Evolutionary conservation across 306 rosid species (phyloP).

Genomic region (Notholithocarpus densiflorus): DNA sequence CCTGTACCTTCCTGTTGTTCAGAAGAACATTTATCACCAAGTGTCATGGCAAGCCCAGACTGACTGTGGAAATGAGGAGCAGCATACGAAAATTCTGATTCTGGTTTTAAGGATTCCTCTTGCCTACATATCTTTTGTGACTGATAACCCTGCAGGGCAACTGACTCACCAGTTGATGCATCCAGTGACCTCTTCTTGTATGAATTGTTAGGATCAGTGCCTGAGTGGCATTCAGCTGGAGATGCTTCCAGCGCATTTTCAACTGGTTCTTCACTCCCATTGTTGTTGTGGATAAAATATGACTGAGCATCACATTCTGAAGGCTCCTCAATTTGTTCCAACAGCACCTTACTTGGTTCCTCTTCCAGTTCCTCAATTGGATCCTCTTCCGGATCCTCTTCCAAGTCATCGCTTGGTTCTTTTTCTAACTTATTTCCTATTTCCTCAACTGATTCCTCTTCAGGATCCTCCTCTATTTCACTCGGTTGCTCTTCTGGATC

Average conservation of each 20-base stretch:
- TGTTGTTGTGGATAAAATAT: too few species aligned
- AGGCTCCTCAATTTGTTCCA: too few species aligned
- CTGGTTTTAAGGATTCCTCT: slow-evolving; percentile 2
- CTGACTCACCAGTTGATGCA: not conserved
- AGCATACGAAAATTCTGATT: not conserved
- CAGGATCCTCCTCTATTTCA: not conserved
- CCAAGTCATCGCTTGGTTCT: too few species aligned
- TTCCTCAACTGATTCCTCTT: not conserved
- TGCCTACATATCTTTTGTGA: slow-evolving; percentile 18
- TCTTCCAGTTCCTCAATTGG: not conserved
- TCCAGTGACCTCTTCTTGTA: too few species aligned
- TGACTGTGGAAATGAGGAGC: not conserved
- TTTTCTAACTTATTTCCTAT: too few species aligned
- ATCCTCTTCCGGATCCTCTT: slow-evolving; percentile 18
- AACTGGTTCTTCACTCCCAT: too few species aligned
- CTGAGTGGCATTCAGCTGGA: too few species aligned
- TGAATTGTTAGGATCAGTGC: too few species aligned
- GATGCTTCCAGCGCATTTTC: too few species aligned
- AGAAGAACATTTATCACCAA: slow-evolving; percentile 14
- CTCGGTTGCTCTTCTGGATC: slow-evolving; percentile 1
- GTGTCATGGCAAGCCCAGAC: not conserved
- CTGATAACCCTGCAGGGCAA: not conserved
- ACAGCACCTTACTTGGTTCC: not conserved
- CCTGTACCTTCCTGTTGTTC: not conserved
- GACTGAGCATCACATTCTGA: too few species aligned